phyloP scores from a whole-genome alignment of 208 protist genomes.

The Jaenimonas drosophilae region DNA sequence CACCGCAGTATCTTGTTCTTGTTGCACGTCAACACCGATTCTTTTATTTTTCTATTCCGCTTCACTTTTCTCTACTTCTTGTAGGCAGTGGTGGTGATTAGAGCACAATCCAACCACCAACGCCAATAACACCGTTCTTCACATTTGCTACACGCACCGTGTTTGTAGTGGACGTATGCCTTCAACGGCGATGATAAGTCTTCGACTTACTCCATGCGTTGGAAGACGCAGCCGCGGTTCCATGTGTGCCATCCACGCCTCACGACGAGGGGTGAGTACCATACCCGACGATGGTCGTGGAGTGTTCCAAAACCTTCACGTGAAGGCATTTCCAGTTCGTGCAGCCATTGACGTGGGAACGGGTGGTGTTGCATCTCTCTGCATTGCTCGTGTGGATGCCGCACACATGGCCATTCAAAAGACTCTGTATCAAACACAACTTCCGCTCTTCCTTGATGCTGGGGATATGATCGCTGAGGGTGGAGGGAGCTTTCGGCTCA shows the following conservation, averaged over 20 bases:
- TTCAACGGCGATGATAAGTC: no score
- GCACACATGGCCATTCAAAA: conserved; percentile 23
- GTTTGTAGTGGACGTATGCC: no score
- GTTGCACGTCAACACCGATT: neutral
- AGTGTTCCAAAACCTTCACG: conserved; percentile 63
- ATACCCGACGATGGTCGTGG: conserved; percentile 17
- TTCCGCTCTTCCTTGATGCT: conserved; percentile 54
- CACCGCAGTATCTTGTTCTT: neutral
- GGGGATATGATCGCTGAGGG: neutral
- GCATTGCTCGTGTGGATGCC: conserved; percentile 72
- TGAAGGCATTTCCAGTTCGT: conserved; percentile 74
- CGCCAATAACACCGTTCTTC: no score
- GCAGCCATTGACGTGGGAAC: conserved; percentile 84
- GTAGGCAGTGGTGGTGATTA: neutral
- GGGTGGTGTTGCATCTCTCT: conserved; percentile 54
- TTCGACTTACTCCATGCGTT: no score
- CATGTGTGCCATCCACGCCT: no score
- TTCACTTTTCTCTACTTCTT: neutral
- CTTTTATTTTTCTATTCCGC: conserved; percentile 1
- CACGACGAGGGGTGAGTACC: no score
- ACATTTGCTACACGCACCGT: no score
- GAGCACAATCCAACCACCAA: no score
- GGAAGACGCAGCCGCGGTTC: no score
- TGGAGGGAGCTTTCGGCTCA: conserved; percentile 25
- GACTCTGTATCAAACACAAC: conserved; percentile 72